Conservation (phyloP, 345 rosid species). For the Brassica cretica region DNA sequence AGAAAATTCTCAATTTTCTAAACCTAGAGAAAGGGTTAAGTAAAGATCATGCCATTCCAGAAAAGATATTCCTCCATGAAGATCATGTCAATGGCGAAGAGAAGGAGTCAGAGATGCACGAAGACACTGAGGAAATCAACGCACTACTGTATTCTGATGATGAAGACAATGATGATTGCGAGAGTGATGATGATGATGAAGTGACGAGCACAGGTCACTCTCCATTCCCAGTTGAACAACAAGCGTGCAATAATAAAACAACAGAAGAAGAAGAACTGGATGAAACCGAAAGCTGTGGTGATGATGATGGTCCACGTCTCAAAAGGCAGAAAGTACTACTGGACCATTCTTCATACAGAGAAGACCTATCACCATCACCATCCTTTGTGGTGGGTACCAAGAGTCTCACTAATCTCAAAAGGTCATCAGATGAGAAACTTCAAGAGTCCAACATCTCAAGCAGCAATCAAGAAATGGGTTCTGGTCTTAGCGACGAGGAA, state of each 20-base stretch:
- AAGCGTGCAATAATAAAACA: slow-evolving; percentile 42
- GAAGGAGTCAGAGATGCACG: slow-evolving; percentile 80
- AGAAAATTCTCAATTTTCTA: slow-evolving; percentile 26
- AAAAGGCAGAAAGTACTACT: slow-evolving; percentile 60
- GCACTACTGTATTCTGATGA: slow-evolving; percentile 88
- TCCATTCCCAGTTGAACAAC: slow-evolving; percentile 49
- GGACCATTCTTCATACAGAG: slow-evolving; percentile 39
- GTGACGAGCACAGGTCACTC: slow-evolving; percentile 88
- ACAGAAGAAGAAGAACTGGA: slow-evolving; percentile 40
- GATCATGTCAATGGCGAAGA: slow-evolving; percentile 46
- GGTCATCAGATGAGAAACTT: slow-evolving; percentile 36
- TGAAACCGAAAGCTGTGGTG: slow-evolving; percentile 53
- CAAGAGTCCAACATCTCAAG: slow-evolving; percentile 48
- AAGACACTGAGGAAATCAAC: slow-evolving; percentile 91
- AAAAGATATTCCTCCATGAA: slow-evolving; percentile 37
- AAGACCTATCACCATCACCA: slow-evolving; percentile 32
- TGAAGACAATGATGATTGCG: slow-evolving; percentile 45
- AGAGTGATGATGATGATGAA: slow-evolving; percentile 69
- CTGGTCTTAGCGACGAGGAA: slow-evolving; percentile 40
- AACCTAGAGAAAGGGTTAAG: slow-evolving; percentile 34
- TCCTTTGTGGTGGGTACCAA: slow-evolving; percentile 40
- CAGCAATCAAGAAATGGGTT: slow-evolving; percentile 42
- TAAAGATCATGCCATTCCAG: slow-evolving; percentile 28
- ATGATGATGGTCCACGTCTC: slow-evolving; percentile 46
- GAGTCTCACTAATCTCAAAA: slow-evolving; percentile 37